Conservation (phyloP, 1,284 basidiomycete species). For the Cryptococcus maquisensis region DNA sequence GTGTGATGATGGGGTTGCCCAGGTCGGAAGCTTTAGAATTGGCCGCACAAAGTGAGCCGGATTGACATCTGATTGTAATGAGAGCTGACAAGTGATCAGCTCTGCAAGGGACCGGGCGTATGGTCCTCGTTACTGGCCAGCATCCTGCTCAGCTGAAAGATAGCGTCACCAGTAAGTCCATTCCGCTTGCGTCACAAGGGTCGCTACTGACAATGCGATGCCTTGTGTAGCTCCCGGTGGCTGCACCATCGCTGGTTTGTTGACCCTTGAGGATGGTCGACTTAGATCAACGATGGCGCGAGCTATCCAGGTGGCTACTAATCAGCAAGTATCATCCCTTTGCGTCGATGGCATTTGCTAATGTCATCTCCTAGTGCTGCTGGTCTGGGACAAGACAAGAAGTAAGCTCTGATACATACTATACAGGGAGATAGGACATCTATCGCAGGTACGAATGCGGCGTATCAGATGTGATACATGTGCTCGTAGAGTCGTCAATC, state of each 20-base stretch:
- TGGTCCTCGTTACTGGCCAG: constrained; percentile 80
- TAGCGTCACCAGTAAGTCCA: constrained; percentile 83
- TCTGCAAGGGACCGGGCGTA: constrained; percentile 92
- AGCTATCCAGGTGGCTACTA: constrained; percentile 88
- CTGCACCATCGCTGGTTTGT: constrained; percentile 93
- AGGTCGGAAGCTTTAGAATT: constrained; percentile 88
- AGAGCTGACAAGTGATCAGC: constrained; percentile 53
- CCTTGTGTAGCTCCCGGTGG: constrained; percentile 78
- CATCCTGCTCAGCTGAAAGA: constrained; percentile 98
- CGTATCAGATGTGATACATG: too few species aligned
- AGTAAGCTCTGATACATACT: constrained; percentile 17
- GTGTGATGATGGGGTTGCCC: constrained; percentile 99
- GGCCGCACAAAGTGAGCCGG: constrained; percentile 86
- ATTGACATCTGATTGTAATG: not conserved
- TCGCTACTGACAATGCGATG: not conserved
- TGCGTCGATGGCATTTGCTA: not conserved
- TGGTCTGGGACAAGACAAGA: constrained; percentile 47
- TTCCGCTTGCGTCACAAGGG: not conserved
- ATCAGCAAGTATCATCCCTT: constrained; percentile 50
- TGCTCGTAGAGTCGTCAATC: too few species aligned
- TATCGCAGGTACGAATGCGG: too few species aligned
- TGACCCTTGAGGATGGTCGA: constrained; percentile 90
- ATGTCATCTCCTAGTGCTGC: constrained; percentile 29
- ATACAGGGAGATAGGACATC: not conserved
- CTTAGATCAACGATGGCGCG: constrained; percentile 93